These are phyloP conservation scores for Diaporthe destruens DNA, from an alignment of 2,329 filamentous ascomycete genomes.

Conservation along the genomic window DNA sequence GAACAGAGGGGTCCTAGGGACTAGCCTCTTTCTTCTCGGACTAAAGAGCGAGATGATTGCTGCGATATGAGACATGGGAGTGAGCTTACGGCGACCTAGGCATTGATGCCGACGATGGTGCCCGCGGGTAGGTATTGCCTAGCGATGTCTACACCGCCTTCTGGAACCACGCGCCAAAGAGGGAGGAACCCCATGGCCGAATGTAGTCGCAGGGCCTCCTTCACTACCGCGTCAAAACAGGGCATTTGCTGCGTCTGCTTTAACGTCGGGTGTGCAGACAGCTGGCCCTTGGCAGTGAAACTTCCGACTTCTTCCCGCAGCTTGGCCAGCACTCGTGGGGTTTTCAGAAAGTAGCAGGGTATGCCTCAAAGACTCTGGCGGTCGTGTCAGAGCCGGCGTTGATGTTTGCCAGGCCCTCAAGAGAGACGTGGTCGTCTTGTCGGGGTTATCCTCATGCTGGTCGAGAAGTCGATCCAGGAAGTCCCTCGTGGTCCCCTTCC, in stretches of 20 bases:
- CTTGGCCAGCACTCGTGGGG: constrained; percentile 44
- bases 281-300: constrained; percentile 34
- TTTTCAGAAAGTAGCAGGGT: constrained; percentile 58
- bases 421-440: constrained; percentile 54
- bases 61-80: background rate
- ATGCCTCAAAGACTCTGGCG: constrained; percentile 58
- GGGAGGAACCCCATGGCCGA: constrained; percentile 62
- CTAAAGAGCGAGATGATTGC: background rate
- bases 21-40: background rate
- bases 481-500: constrained; percentile 47
- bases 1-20: background rate
- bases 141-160: constrained; percentile 57
- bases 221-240: constrained; percentile 66
- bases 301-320: constrained; percentile 46
- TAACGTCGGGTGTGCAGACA: constrained; percentile 48
- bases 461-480: constrained; percentile 58
- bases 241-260: constrained; percentile 57
- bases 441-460: constrained; percentile 56
- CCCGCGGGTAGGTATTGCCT: constrained; percentile 35
- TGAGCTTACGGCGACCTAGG: constrained; percentile 36
- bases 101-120: constrained; percentile 39
- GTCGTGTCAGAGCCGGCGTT: constrained; percentile 60
- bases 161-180: constrained; percentile 62
- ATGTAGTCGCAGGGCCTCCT: constrained; percentile 65
- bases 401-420: constrained; percentile 51